These are phyloP conservation scores for Henckelia pumila DNA, from an alignment of 257 asterid species.

Conservation along the genomic window DNA sequence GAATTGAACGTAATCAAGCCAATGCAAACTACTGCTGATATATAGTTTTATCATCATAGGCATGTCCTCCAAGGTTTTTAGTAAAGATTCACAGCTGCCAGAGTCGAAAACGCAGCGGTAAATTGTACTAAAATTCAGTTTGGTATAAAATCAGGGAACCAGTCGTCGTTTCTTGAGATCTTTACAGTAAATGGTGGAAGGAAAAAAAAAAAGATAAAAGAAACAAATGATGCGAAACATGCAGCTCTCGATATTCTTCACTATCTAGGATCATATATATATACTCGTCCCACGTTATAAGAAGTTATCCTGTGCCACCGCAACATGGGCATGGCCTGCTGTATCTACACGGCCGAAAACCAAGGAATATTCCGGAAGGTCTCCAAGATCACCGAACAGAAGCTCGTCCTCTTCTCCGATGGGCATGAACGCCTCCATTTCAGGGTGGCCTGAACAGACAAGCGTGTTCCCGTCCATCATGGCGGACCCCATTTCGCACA, in stretches of 20 bases:
- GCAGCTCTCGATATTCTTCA: neutral
- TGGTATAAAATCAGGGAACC: neutral
- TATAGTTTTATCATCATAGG: no score
- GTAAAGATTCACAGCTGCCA: neutral
- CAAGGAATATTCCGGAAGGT: slow-evolving; percentile 67
- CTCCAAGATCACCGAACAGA: slow-evolving; percentile 74
- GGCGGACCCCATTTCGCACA: slow-evolving; percentile 48
- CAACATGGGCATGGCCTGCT: slow-evolving; percentile 52
- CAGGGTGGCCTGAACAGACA: slow-evolving; percentile 39
- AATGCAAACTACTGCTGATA: no score
- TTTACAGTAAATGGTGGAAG: neutral
- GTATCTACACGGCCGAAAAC: slow-evolving; percentile 57
- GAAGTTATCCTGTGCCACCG: slow-evolving; percentile 38
- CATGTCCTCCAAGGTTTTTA: no score
- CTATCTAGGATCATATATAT: neutral
- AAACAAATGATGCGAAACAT: neutral
- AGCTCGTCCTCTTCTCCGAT: slow-evolving; percentile 72
- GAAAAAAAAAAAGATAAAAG: neutral
- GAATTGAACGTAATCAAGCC: no score
- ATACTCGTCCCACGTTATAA: neutral
- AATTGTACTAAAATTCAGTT: neutral
- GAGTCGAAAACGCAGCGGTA: neutral
- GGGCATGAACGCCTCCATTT: slow-evolving; percentile 44
- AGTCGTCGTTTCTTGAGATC: neutral
- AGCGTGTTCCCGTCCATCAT: slow-evolving; percentile 49